A percentile compares a stretch with the other conserved stretches of the same genome.
Evolutionary conservation across 2,329 filamentous ascomycete genomes (phyloP).

Genomic region (Fonsecaea multimorphosa): DNA sequence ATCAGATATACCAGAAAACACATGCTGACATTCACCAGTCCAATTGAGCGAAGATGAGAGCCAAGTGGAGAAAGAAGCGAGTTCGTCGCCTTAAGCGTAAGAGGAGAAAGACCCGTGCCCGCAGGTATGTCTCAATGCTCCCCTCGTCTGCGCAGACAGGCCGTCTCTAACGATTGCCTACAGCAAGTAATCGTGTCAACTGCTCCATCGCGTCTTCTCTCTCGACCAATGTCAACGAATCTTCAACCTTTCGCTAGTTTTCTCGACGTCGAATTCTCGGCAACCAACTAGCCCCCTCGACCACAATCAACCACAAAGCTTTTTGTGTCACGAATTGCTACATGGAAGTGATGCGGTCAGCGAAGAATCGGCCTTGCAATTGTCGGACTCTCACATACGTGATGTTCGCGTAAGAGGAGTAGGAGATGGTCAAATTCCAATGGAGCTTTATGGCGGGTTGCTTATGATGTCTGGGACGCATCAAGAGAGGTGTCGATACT

Average conservation of each 20-base stretch:
- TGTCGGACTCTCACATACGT: constrained; percentile 16
- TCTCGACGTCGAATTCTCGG: constrained; percentile 23
- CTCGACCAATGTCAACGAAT: constrained; percentile 41
- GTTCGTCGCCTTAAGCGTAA: constrained; percentile 99
- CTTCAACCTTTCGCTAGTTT: constrained; percentile 28
- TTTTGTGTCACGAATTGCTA: constrained; percentile 26
- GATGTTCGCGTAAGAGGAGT: constrained; percentile 38
- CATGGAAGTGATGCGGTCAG: constrained; percentile 21
- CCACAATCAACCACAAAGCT: constrained; percentile 25
- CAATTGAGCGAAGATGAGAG: constrained; percentile 67
- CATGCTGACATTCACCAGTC: constrained; percentile 27
- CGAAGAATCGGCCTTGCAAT: constrained; percentile 38
- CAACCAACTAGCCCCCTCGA: constrained; percentile 21
- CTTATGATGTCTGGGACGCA: constrained; percentile 37
- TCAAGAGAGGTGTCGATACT: constrained; percentile 21
- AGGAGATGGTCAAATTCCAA: constrained; percentile 35
- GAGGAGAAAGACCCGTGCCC: constrained; percentile 99
- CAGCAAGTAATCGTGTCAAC: constrained; percentile 72
- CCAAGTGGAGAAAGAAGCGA: constrained; percentile 99
- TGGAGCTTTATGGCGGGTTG: constrained; percentile 39
- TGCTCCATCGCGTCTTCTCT: constrained; percentile 59
- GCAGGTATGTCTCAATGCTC: constrained; percentile 72
- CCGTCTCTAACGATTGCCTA: constrained; percentile 44
- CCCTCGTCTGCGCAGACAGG: neutral
- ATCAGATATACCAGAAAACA: neutral